Evolutionary conservation across 2,329 filamentous ascomycete species (phyloP).

Genomic region (Fusarium sp.): DNA sequence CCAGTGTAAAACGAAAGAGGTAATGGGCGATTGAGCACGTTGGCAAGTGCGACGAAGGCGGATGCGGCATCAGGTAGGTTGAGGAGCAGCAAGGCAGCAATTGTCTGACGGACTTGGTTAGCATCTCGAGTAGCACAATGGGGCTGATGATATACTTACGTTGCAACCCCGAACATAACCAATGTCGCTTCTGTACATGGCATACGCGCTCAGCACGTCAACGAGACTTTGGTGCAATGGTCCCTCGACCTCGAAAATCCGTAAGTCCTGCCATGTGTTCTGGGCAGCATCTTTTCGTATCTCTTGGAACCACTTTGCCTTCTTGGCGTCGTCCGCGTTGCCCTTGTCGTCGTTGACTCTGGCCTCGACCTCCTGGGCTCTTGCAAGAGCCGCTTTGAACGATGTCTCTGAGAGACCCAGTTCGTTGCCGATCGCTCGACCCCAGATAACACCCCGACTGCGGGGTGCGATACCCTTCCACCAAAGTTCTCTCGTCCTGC

Average conservation of each 20-base stretch:
- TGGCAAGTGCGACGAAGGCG: slow-evolving; percentile 78
- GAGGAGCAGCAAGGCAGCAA: slow-evolving; percentile 78
- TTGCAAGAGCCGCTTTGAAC: slow-evolving; percentile 75
- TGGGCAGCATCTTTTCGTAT: slow-evolving; percentile 73
- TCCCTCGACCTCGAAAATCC: slow-evolving; percentile 74
- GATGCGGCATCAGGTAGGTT: slow-evolving; percentile 73
- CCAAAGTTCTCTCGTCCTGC: slow-evolving; percentile 80
- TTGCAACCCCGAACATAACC: slow-evolving; percentile 81
- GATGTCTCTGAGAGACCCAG: slow-evolving; percentile 74
- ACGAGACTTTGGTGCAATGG: slow-evolving; percentile 75
- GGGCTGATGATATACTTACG: slow-evolving; percentile 60
- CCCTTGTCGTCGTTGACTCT: slow-evolving; percentile 64
- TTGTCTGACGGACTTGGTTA: slow-evolving; percentile 61
- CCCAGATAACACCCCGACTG: slow-evolving; percentile 76
- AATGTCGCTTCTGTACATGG: slow-evolving; percentile 85
- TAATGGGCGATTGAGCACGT: slow-evolving; percentile 79
- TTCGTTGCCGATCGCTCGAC: slow-evolving; percentile 77
- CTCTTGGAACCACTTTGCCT: slow-evolving; percentile 69
- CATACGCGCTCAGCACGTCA: slow-evolving; percentile 81
- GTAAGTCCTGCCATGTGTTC: slow-evolving; percentile 75
- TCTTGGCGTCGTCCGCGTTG: slow-evolving; percentile 64
- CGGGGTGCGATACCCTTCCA: slow-evolving; percentile 82
- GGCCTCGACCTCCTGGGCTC: slow-evolving; percentile 72
- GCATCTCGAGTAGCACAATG: slow-evolving; percentile 15
- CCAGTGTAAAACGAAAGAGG: slow-evolving; percentile 80